Conservation (phyloP, 106 monocot genomes). For the Apostasia ramifera region DNA sequence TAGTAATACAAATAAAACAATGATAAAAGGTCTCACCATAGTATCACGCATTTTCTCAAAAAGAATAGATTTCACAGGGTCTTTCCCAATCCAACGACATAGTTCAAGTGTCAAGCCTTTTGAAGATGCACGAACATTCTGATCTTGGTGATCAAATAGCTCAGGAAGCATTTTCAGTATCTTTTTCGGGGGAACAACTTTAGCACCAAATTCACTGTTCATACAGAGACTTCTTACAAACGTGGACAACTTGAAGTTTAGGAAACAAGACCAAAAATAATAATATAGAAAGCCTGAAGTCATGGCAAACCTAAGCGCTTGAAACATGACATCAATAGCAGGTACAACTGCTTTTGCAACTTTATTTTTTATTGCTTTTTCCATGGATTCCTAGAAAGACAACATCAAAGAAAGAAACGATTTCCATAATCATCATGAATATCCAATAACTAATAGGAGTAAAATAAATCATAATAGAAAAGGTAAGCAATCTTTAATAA, state of each 20-base stretch:
- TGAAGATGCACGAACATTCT: conserved; percentile 91
- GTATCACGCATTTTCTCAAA: conserved; percentile 99
- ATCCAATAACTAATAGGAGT: not conserved
- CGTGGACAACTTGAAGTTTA: not conserved
- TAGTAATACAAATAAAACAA: conserved; percentile 3
- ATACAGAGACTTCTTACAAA: not conserved
- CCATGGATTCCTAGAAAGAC: conserved; percentile 78
- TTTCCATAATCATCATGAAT: not conserved
- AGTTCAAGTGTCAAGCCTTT: conserved; percentile 95
- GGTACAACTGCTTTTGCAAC: conserved; percentile 99
- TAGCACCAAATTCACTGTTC: conserved; percentile 88
- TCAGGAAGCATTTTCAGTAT: conserved; percentile 98
- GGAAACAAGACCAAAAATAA: not conserved
- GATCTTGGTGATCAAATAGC: conserved; percentile 99
- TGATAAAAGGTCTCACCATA: conserved; percentile 49
- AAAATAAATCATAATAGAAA: not conserved
- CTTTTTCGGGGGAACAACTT: conserved; percentile 90
- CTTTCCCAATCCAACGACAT: conserved; percentile 99
- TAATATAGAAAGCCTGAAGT: not conserved
- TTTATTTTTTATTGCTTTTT: conserved; percentile 98
- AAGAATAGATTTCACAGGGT: conserved; percentile 89
- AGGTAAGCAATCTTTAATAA: not conserved
- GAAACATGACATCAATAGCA: conserved; percentile 99
- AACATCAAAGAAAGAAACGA: not conserved
- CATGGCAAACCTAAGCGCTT: conserved; percentile 75